Base-by-base conservation (phyloP, 2,329 filamentous ascomycete genomes). In the Sporothrix schenckii region DNA sequence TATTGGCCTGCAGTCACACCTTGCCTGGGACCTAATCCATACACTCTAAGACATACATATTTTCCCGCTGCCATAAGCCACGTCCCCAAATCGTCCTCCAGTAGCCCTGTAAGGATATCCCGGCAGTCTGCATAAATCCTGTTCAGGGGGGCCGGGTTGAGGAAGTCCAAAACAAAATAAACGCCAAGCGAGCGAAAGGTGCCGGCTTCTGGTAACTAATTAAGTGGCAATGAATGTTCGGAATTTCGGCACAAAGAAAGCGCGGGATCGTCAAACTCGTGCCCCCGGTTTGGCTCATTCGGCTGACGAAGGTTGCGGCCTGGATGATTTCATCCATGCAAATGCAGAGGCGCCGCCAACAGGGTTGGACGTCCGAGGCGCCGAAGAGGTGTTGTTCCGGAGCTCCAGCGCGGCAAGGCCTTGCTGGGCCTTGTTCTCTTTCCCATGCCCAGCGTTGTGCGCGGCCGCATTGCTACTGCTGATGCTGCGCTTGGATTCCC, bases 291-390 rank as follows among this genome's bases (percentile, higher is more conserved):
- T 19, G 11, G 14, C 5, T 52, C 19, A 66, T 72, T 69, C 73
- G 54, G 71, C 70, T 68, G 69, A 14, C 3, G 68, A 44, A 13
- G 66, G 77, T 75, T 82, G 82, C 60, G 83, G 80, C 75, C 84
- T 84, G 66, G 77, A 77, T 21, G 84, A 80, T 63, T 91, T 94
- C 83, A 97, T 90, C 94, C 94, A 98, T 14, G 92, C 90, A 81
- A 98, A 98, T 2, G 94, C 94, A 71, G 92, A 95, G 16, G 92
- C 94, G n/a, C 92, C 92, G 10, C 94, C 94, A 21, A 97, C 87
- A 0, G 95, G 94, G 77, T 98, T 98, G 44, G 88, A 84, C 7
- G 88, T 85, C 70, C 88, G 86, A 19, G 87, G 70, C 1, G 82
- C 77, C 21, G 80, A 76, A 54, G 81, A 78, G 50, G 78, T 76